These are phyloP conservation scores for Penicillium bialowiezense DNA, from an alignment of 495 filamentous ascomycete species.

Conservation along the genomic window DNA sequence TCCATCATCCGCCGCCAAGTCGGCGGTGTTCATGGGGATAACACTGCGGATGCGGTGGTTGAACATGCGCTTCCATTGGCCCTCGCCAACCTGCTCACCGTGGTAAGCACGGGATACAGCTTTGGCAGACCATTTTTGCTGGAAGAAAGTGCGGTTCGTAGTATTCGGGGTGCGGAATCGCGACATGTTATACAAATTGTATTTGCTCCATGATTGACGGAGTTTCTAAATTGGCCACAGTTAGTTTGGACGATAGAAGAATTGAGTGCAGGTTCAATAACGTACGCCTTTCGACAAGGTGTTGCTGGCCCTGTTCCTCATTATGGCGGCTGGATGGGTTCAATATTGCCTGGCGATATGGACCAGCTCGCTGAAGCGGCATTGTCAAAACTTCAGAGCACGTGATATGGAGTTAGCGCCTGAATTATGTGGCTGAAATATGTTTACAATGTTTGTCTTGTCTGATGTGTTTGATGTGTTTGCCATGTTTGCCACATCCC, in stretches of 20 bases:
- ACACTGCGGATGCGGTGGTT: slow-evolving; percentile 70
- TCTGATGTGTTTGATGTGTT: too few relatives aligned
- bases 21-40: slow-evolving; percentile 74
- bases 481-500: slow-evolving; percentile 8
- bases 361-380: slow-evolving; percentile 7
- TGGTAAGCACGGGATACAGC: slow-evolving; percentile 80
- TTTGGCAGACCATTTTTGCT: slow-evolving; percentile 96
- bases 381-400: slow-evolving; percentile 41
- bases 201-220: slow-evolving; percentile 96
- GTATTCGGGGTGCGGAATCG: slow-evolving; percentile 42
- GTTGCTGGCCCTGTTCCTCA: slow-evolving; percentile 50
- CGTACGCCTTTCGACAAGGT: slow-evolving; percentile 43
- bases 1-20: slow-evolving; percentile 76
- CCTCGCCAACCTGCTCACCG: slow-evolving; percentile 87
- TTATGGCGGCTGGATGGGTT: slow-evolving; percentile 26
- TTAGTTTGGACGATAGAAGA: slow-evolving; percentile 10
- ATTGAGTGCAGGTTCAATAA: slow-evolving; percentile 5
- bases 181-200: slow-evolving; percentile 87
- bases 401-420: slow-evolving; percentile 20
- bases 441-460: not conserved
- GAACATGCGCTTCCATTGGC: slow-evolving; percentile 92
- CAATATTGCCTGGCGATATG: slow-evolving; percentile 8
- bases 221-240: slow-evolving; percentile 61
- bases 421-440: not conserved
- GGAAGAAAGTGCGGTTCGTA: slow-evolving; percentile 71